A percentile compares a stretch with the other conserved stretches of the same genome.
These are phyloP conservation scores for Solanum habrochaites DNA, from an alignment of 257 asterid species.

Conservation along the genomic window DNA sequence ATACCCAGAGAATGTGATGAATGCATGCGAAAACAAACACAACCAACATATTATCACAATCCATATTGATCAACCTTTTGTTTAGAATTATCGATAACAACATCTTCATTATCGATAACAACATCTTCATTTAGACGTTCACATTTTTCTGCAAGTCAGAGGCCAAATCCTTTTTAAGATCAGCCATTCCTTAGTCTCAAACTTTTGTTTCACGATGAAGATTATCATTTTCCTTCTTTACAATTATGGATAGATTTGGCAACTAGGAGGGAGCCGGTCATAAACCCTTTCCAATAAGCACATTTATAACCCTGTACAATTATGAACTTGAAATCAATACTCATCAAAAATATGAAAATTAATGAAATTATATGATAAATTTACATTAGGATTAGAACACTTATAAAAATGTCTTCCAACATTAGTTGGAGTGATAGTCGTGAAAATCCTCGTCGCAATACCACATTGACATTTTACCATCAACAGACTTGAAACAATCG, in stretches of 20 bases:
- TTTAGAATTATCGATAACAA: too few relatives aligned
- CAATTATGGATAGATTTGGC: background rate
- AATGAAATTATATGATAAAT: too few relatives aligned
- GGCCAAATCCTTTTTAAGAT: background rate
- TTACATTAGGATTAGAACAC: background rate
- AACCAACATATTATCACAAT: too few relatives aligned
- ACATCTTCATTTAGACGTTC: background rate
- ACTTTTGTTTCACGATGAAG: background rate
- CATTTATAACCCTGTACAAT: background rate
- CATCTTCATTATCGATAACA: background rate
- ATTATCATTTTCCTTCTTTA: background rate
- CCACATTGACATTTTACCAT: background rate
- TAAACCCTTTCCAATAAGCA: background rate
- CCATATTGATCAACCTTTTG: too few relatives aligned
- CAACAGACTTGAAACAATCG: background rate
- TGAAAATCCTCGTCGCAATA: background rate
- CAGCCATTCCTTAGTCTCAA: background rate
- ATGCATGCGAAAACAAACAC: too few relatives aligned
- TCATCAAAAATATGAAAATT: background rate
- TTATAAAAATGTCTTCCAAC: too few relatives aligned
- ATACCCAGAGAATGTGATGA: too few relatives aligned
- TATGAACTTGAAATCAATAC: background rate
- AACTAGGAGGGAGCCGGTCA: background rate
- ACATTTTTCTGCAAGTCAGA: background rate
- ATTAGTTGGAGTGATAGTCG: background rate